Base-by-base conservation (phyloP, 2,329 filamentous ascomycete species). In the Alternaria ventricosa region DNA sequence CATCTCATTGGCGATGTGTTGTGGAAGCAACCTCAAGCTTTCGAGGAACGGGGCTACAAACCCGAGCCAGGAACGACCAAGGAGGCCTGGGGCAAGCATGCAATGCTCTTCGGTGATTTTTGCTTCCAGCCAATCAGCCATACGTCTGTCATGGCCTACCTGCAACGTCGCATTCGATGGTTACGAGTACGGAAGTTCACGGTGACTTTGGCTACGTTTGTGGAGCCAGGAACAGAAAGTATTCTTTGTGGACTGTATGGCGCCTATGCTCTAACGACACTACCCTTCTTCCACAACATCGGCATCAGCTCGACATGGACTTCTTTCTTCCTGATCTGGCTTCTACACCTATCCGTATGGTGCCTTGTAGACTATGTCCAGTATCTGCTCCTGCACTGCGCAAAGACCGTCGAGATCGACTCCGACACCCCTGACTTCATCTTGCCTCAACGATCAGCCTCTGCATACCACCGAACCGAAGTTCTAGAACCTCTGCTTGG, bases 101-200 rank as follows among this genome's bases (percentile, higher is more conserved):
- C 89, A 6, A 85, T 98, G 61, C 89, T 94, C 1, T 91, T 90
- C 75, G 93, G 94, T 5, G 94, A 98, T 75, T 83, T 97, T 4
- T 95, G 92, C 25, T 88, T 98, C 61, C 96, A 99, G 77, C 96
- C 96, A 41, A 92, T 97, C 81, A 89, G 90, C 4, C 88, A 88
- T 69, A 96, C 97, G 87, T 90, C 91, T 3, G 85, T 97, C 1
- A 76, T 79, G 5, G 90, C 92, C 27, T 98, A 97, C 76, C 86
- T 92, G 49, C 91, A 90, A 6, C 89, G 96, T 12, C 87, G 96
- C 23, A 90, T 94, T 5, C 88, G 96, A 55, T 99, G 96, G 96
- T 84, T 98, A 23, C 88, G 96, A 6, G 96, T 97, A 1, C 87
- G 96, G 49, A 99, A 99, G 79, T 98, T 93, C 83, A 97, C 95